Conservation (phyloP, 2,329 filamentous ascomycete genomes). For the Aspergillus ochraceus region DNA sequence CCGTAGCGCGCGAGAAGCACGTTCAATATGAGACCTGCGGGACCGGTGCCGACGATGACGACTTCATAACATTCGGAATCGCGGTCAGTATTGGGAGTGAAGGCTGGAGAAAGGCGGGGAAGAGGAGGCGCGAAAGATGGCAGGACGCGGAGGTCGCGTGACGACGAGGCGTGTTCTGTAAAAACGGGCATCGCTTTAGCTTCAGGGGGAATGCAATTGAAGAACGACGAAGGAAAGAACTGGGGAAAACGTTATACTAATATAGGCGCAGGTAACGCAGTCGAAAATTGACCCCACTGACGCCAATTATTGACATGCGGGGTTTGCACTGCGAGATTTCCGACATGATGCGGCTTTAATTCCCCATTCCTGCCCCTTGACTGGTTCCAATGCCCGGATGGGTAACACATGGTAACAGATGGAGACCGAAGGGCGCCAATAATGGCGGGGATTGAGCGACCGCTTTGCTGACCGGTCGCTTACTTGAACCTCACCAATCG, state of each 20-base stretch:
- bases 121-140: conserved; percentile 43
- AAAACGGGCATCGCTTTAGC: conserved; percentile 39
- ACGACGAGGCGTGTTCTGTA: conserved; percentile 33
- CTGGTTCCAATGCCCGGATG: too few species aligned
- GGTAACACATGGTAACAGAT: neutral
- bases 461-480: conserved; percentile 12
- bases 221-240: neutral
- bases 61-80: conserved; percentile 42
- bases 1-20: conserved; percentile 47
- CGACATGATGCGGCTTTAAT: too few species aligned
- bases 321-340: too few species aligned
- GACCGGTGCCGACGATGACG: conserved; percentile 44
- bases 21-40: conserved; percentile 44
- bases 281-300: neutral
- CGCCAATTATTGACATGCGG: neutral
- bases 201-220: neutral
- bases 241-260: neutral
- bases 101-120: conserved; percentile 42
- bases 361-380: neutral
- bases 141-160: conserved; percentile 41
- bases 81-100: conserved; percentile 12
- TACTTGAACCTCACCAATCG: conserved; percentile 17
- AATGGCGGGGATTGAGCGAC: neutral
- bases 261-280: neutral
- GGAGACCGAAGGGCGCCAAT: neutral